Percentiles rank a stretch among this genome's conserved stretches.
These are phyloP conservation scores for Rhodocollybia butyracea DNA, from an alignment of 768 basidiomycete species.

Conservation along the genomic window DNA sequence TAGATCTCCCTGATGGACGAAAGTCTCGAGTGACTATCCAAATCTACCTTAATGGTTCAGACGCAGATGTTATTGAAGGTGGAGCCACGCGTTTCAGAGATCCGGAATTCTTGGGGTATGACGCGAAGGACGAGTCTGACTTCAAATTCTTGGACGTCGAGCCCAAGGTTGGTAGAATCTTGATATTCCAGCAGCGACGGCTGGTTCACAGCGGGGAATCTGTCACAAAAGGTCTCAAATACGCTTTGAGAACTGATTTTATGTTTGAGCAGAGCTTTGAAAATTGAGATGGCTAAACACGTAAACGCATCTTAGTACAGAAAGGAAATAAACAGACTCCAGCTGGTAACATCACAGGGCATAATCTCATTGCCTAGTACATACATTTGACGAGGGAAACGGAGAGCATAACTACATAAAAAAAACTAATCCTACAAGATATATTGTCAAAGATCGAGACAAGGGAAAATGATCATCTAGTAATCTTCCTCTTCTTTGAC, in stretches of 20 bases:
- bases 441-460: not conserved
- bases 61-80: constrained; percentile 23
- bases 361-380: too few relatives aligned
- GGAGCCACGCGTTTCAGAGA: constrained; percentile 41
- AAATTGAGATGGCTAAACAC: not conserved
- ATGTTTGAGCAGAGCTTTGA: constrained; percentile 28
- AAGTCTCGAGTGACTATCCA: constrained; percentile 42
- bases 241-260: constrained; percentile 38
- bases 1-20: constrained; percentile 30
- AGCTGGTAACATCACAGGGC: too few relatives aligned
- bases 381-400: too few relatives aligned
- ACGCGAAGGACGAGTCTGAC: not conserved
- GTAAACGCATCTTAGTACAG: too few relatives aligned
- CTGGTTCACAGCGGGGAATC: constrained; percentile 41
- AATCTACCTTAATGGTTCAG: constrained; percentile 35
- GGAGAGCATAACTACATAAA: too few relatives aligned
- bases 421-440: too few relatives aligned
- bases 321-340: too few relatives aligned
- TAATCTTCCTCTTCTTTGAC: constrained; percentile 52
- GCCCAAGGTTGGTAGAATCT: constrained; percentile 37
- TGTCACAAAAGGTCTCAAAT: constrained; percentile 33
- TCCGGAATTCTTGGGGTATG: constrained; percentile 12
- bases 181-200: constrained; percentile 39
- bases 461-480: not conserved
- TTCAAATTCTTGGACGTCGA: constrained; percentile 35